Evolutionary conservation across 495 filamentous ascomycete genomes (phyloP).

Genomic region (Aspergillus panamensis): DNA sequence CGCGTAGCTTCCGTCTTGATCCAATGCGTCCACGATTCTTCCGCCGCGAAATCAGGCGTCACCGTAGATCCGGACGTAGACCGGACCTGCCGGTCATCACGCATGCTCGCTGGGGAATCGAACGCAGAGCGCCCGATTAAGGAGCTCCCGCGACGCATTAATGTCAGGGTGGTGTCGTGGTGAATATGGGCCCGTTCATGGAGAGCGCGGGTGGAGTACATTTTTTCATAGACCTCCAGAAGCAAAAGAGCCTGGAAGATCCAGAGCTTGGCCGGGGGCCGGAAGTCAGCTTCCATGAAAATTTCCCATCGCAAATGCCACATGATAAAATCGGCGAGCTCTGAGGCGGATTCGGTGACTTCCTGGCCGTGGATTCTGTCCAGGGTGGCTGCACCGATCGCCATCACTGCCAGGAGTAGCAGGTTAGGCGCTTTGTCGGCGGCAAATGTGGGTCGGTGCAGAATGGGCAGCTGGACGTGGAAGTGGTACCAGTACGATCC

Average conservation of each 20-base stretch:
- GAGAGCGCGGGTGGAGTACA: constrained; percentile 84
- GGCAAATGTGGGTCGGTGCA: constrained; percentile 91
- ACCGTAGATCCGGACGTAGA: constrained; percentile 54
- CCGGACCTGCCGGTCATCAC: constrained; percentile 57
- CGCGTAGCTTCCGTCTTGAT: constrained; percentile 91
- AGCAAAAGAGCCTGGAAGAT: constrained; percentile 89
- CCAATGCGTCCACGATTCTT: constrained; percentile 97
- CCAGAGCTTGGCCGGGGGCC: constrained; percentile 97
- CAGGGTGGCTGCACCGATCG: constrained; percentile 85
- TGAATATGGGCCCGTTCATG: constrained; percentile 97
- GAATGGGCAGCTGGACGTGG: constrained; percentile 88
- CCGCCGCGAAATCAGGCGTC: constrained; percentile 61
- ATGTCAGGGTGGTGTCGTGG: constrained; percentile 89
- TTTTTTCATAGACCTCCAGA: constrained; percentile 93
- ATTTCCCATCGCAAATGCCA: constrained; percentile 92
- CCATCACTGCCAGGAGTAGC: constrained; percentile 88
- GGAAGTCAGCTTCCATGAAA: constrained; percentile 85
- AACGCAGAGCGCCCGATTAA: constrained; percentile 84
- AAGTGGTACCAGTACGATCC: constrained; percentile 93
- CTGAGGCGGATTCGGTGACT: constrained; percentile 66
- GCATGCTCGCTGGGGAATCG: constrained; percentile 80
- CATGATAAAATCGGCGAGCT: constrained; percentile 80
- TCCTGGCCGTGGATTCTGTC: constrained; percentile 74
- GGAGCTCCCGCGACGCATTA: constrained; percentile 92
- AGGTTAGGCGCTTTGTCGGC: constrained; percentile 81